phyloP scores from a whole-genome alignment of 2,329 filamentous ascomycete genomes.

The Phialophora tarda region DNA sequence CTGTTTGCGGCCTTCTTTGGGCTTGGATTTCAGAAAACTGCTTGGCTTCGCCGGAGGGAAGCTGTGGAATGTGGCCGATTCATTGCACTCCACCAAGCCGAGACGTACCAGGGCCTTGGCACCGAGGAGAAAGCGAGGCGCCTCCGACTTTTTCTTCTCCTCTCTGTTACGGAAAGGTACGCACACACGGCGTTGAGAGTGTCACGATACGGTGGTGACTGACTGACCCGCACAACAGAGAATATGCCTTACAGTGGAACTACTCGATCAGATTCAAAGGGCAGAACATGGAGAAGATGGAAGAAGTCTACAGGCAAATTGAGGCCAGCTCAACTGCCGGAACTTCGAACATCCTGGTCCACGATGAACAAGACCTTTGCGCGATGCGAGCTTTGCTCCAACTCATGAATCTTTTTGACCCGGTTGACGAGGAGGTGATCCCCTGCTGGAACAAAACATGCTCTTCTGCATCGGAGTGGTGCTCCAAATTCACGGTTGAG shows the following conservation, averaged over 20 bases:
- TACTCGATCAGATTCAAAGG: conserved; percentile 19
- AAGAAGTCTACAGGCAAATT: conserved; percentile 11
- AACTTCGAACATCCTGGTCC: conserved; percentile 5
- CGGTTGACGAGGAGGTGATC: conserved; percentile 20
- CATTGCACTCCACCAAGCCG: conserved; percentile 11
- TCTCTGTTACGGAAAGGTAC: conserved; percentile 20
- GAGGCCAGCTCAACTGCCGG: neutral
- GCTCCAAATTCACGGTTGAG: conserved; percentile 3
- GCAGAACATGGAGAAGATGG: conserved; percentile 14
- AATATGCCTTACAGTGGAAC: conserved; percentile 16
- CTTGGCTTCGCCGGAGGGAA: neutral
- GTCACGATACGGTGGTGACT: neutral
- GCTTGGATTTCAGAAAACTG: neutral
- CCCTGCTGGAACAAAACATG: conserved; percentile 22
- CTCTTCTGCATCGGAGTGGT: neutral
- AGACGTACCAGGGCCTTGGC: conserved; percentile 7
- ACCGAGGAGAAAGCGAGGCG: conserved; percentile 6
- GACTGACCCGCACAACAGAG: neutral
- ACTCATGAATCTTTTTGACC: conserved; percentile 22
- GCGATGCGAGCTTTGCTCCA: conserved; percentile 14
- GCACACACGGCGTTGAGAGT: neutral
- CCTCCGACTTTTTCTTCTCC: conserved; percentile 11
- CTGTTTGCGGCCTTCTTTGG: neutral
- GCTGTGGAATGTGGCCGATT: conserved; percentile 11
- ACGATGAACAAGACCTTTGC: conserved; percentile 12